Evolutionary conservation across 1,139 yeast genomes (phyloP), one percentile per base, ranked within the genome.

Genomic region (Scheffersomyces stambukii): DNA sequence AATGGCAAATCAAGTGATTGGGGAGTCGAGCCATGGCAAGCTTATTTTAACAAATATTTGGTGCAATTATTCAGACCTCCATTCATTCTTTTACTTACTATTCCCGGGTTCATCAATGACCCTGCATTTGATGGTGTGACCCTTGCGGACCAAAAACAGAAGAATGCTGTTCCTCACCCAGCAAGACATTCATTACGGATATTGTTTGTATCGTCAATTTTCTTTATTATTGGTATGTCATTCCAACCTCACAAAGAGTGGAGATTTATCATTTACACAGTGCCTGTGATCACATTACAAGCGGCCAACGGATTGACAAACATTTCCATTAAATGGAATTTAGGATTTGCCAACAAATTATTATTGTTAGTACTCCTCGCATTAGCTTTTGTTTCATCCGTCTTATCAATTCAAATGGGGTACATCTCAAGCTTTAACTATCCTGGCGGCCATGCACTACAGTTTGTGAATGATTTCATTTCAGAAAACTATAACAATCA

Each of bases 221-320:
- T 75, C 8, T 89, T 63, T 49, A 67, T 86, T 17, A 42, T 63
- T 3, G 50, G 74, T 3, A 70, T 88, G 70, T 88, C 96, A 0
- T 52, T 81, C 32, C 94, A 83, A 51, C 91, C 94, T 2, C 97
- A 89, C 45, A 91, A 89, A 52, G 97, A 91, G 60, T 86, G 95
- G 95, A 71, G 97, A 43, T 91, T 89, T 44, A 76, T 91, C 29
- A 60, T 81, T 10, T 91, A 89, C 49, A 63, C 77, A 1, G 58
- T 81, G 8, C 96, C 97, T 2, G 62, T 82, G 0, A 53, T 85
- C 34, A 74, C 82, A 1, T 47, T 81, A 19, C 53, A 71, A 23
- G 89, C 85, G 3, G 81, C 94, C 4, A 64, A 71, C 29, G 85
- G 83, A 2, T 65, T 82, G 18, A 60, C 77, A 1, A 57, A 51